Evolutionary conservation across 768 basidiomycete species (phyloP), one percentile per base, ranked within the genome.

Genomic region (Leucosporidium scottii): DNA sequence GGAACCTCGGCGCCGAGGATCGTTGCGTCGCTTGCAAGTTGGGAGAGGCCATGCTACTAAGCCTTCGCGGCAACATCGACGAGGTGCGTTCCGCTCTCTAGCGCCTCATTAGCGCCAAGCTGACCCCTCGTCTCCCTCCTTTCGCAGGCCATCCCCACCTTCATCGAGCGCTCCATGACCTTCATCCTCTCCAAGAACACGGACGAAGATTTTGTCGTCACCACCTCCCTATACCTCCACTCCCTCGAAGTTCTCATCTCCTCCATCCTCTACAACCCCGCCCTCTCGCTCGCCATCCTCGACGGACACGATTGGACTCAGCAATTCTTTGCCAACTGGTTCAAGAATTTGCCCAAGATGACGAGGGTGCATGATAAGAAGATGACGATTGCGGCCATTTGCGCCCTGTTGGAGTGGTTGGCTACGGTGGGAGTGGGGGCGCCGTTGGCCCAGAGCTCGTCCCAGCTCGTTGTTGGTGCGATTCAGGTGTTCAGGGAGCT

Each of bases 281-380:
- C 83, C 4, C 86, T 88, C 0, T 82, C 90, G 3, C 82, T 93
- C 53, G 86, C 86, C 68, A 76, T 91, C 64, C 87, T 93, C 82
- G 88, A 90, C 75, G 77, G 72, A 39, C 79, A 81, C 74, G 86
- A 85, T n/a, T 80, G 82, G 48, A 83, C 87, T 0, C 85, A 87
- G 48, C 75, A 78, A n/a, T 91, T 93, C 82, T 91, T 93, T 76
- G 85, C 90, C 75, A 83, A 81, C 70, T 93, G 91, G 91, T 92
- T 93, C 76, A 85, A 85, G 65, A 75, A 71, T 48, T 80, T 82
- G 21, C 27, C 44, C 50, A 79, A 79, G 59, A 82, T 92, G 47
- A 89, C 90, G 18, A 85, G 91, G 25, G 90, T 94, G 54, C 91
- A 94, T 76, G 91, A 93, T 79, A 91, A 92, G 83, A 91, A 88